Evolutionary conservation across 768 basidiomycete species (phyloP), one percentile per base, ranked within the genome.

Genomic region (Agrocybe chaxingu): DNA sequence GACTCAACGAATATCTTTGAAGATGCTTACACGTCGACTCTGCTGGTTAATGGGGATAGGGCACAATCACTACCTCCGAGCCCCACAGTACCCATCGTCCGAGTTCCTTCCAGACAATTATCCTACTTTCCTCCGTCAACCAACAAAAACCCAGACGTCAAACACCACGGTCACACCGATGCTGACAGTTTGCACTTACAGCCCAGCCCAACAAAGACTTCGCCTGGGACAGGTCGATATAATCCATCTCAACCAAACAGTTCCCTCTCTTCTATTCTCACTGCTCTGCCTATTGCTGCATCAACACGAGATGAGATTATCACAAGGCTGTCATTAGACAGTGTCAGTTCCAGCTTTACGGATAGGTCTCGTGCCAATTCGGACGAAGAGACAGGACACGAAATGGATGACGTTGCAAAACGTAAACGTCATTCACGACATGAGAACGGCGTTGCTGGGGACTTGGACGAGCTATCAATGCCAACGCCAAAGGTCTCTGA

Each of bases 221-320:
- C 59, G 4, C 55, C 53, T 46, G 47, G 59, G 42, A 53, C 59
- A 47, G 53, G 52, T 33, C 67, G 69, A 38, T 66, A 68, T 51
- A 59, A 56, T 24, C 56, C 70, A 16, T 61, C 62, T 18, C 65
- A 67, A 8, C 58, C 56, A 10, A 64, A 64, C 18, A 64, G 66
- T 18, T 74, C 77, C 31, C 64, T 77, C 36, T 66, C 68, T 12
- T 72, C 76, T 10, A 69, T 78, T 45, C 69, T 77, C 36, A 73
- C 70, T 1, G 73, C 76, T 9, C 67, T 79, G 18, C 77, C 78
- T 16, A 78, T 79, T 32, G 70, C 73, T 47, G 72, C 75, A 13
- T 79, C 78, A n/a, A 79, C 75, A 2, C 70, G 79, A 32, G 79
- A 82, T 53, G 76, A 74, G 35, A 77, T 82, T 43, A 75, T 79